Evolutionary conservation across 1,284 basidiomycete genomes (phyloP).

Genomic region (Cryptococcus sp.): DNA sequence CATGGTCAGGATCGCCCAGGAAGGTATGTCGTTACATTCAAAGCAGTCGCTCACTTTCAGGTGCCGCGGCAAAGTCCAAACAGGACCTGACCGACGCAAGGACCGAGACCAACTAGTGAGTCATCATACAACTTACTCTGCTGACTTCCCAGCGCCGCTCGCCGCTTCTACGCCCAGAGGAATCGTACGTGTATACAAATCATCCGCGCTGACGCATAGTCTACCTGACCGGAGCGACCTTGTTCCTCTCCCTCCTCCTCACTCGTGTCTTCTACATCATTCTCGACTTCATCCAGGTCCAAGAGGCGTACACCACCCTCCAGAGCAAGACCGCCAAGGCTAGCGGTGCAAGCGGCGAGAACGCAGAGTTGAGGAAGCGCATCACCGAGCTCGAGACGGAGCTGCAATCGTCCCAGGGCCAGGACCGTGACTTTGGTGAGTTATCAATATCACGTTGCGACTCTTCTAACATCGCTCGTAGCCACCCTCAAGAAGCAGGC

Average conservation of each 20-base stretch:
- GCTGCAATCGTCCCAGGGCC: constrained; percentile 57
- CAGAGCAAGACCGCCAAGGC: constrained; percentile 64
- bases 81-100: constrained; percentile 66
- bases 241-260: constrained; percentile 91
- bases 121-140: neutral
- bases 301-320: constrained; percentile 81
- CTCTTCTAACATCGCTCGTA: constrained; percentile 36
- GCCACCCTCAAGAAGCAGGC: constrained; percentile 83
- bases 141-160: constrained; percentile 59
- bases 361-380: constrained; percentile 62
- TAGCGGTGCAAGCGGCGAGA: constrained; percentile 48
- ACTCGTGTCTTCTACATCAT: constrained; percentile 90
- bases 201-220: constrained; percentile 57
- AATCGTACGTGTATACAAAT: constrained; percentile 50
- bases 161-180: constrained; percentile 83
- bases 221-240: constrained; percentile 87
- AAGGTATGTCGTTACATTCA: constrained; percentile 31
- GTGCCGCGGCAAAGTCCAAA: constrained; percentile 68
- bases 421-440: constrained; percentile 71
- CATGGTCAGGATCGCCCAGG: constrained; percentile 78
- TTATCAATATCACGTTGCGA: constrained; percentile 15
- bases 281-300: constrained; percentile 84
- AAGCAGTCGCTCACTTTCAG: constrained; percentile 58
- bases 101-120: constrained; percentile 74
- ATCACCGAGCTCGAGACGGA: constrained; percentile 68